Evolutionary conservation across 2,329 filamentous ascomycete genomes (phyloP), one percentile per base, ranked within the genome.

Genomic region (Balansia obtecta): DNA sequence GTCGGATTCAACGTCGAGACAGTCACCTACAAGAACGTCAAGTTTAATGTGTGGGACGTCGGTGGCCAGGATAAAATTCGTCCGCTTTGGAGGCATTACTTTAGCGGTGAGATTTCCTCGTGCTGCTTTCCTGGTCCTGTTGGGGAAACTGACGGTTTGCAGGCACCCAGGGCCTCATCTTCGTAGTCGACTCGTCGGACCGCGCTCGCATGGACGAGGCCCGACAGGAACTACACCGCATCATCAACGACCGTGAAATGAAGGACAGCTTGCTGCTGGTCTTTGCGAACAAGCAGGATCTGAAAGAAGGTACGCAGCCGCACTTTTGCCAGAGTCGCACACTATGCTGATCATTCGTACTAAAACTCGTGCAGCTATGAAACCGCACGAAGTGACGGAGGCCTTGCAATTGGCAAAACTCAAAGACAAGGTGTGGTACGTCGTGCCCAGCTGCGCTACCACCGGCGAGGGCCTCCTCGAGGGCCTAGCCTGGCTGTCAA

Each of bases 1-100:
- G 93, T 98, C 61, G 93, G 91, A 60, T 97, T 97, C 80, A 97
- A 97, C 79, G 93, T 97, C 70, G 91, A 97, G 77, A 95, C 89
- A 4, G 90, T 97, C 63, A 94, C 90, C 59, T 96, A 95, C 77
- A 96, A 96, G 80, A 97, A 97, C 70, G 90, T 96, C 71, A 94
- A 96, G 72, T 97, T 97, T 77, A 97, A 94, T 63, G 91, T 97
- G 56, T 97, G 91, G 91, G 91, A 97, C 75, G 91, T 97, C 53
- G 91, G 91, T 70, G 91, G 91, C 57, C 91, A 97, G 77, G 91
- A 97, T 79, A 97, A 97, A 83, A 97, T 97, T 65, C 81, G 91
- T 58, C 91, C 91, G 56, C 75, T 97, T 54, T 97, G 91, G 91
- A 84, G 91, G 71, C 91, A 97, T 76, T 97, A 97, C 75, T 97